Conservation (phyloP, 2,329 filamentous ascomycete genomes). For the Cryphonectria nitschkei region DNA sequence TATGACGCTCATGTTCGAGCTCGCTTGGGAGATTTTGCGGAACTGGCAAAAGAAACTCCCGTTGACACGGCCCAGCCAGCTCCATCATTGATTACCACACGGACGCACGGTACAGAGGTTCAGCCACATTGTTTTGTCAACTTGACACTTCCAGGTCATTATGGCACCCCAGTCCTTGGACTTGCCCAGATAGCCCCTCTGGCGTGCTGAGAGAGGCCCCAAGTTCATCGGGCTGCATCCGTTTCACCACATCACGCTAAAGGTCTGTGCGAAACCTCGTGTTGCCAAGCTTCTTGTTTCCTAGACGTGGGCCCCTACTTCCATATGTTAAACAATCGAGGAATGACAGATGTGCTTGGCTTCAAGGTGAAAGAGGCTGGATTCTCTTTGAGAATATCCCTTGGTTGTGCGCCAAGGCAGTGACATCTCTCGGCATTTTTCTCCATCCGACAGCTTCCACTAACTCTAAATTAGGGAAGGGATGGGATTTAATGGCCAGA, state of each 20-base stretch:
- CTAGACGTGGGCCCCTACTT: not conserved
- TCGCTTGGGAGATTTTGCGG: not conserved
- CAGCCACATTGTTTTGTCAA: not conserved
- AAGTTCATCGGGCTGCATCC: constrained; percentile 5
- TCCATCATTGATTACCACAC: not conserved
- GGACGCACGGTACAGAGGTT: not conserved
- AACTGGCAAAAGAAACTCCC: not conserved
- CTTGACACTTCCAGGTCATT: not conserved
- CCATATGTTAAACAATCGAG: not conserved
- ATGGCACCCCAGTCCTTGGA: too few relatives aligned
- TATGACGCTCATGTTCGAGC: constrained; percentile 3
- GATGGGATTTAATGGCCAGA: not conserved
- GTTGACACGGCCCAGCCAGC: not conserved
- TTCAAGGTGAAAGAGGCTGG: not conserved
- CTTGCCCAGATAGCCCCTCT: constrained; percentile 1
- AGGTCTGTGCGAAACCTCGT: constrained; percentile 21
- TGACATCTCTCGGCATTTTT: not conserved
- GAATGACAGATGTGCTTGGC: not conserved
- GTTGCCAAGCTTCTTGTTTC: constrained; percentile 18
- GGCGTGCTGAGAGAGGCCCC: constrained; percentile 13
- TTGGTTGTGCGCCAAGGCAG: not conserved
- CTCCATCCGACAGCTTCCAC: not conserved
- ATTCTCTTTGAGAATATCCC: not conserved
- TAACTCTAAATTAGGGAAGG: not conserved
- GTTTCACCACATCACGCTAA: constrained; percentile 10